Conservation (phyloP, 2,329 filamentous ascomycete species). For the Endoconidiophora laricicola region DNA sequence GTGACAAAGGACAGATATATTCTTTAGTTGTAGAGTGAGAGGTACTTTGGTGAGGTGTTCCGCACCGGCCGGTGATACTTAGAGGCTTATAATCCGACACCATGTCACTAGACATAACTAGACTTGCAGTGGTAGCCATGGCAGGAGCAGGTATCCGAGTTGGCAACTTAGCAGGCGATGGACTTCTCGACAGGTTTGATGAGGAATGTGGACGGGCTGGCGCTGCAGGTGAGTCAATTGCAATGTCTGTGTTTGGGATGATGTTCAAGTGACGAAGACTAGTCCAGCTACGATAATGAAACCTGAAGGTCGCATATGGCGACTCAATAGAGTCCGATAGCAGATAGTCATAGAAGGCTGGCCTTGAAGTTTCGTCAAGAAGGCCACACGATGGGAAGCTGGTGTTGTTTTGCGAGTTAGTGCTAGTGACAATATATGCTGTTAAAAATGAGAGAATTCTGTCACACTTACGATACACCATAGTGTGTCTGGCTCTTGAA, state of each 20-base stretch:
- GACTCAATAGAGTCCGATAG: slow-evolving; percentile 33
- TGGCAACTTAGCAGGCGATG: no score
- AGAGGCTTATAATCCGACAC: no score
- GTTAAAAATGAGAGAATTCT: background rate
- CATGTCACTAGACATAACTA: no score
- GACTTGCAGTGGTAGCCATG: no score
- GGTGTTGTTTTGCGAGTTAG: slow-evolving; percentile 11
- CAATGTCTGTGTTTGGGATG: slow-evolving; percentile 20
- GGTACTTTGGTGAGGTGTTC: no score
- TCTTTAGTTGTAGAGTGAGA: no score
- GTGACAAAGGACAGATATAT: no score
- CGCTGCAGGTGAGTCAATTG: no score
- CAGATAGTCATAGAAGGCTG: slow-evolving; percentile 34
- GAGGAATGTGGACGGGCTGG: no score
- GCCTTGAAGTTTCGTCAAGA: slow-evolving; percentile 32
- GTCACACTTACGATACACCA: slow-evolving; percentile 33
- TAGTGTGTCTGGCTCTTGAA: slow-evolving; percentile 32
- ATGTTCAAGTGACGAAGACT: slow-evolving; percentile 32
- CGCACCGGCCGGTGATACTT: no score
- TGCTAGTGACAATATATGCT: background rate
- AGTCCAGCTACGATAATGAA: slow-evolving; percentile 39
- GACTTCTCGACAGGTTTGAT: no score
- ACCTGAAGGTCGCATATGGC: slow-evolving; percentile 36
- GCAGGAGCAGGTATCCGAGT: no score
- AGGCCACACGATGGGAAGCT: slow-evolving; percentile 38